Conservation (phyloP, 2,329 filamentous ascomycete species). For the Penicillium rolfsii region DNA sequence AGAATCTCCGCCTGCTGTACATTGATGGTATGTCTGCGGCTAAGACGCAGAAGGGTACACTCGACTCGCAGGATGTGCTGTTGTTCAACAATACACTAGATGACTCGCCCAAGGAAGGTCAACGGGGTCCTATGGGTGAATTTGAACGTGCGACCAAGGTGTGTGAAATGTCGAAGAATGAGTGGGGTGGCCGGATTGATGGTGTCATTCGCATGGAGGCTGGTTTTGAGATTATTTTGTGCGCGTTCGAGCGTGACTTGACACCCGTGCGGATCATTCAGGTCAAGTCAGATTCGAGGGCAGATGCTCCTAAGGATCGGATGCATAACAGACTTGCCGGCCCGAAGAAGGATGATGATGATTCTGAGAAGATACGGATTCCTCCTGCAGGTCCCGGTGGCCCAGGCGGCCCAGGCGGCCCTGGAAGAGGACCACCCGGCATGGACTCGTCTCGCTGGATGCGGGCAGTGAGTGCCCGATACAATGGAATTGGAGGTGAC, state of each 20-base stretch:
- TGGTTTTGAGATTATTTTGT: constrained; percentile 72
- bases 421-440: not conserved
- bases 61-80: constrained; percentile 68
- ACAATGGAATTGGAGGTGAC: constrained; percentile 39
- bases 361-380: constrained; percentile 7
- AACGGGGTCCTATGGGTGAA: constrained; percentile 43
- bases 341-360: not conserved
- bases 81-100: constrained; percentile 50
- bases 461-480: constrained; percentile 36
- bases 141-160: constrained; percentile 56
- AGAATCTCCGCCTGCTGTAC: constrained; percentile 65
- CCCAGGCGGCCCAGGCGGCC: not conserved
- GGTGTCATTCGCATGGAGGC: constrained; percentile 69
- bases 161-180: constrained; percentile 56
- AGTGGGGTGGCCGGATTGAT: constrained; percentile 61
- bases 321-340: not conserved
- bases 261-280: constrained; percentile 40
- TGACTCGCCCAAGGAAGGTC: not conserved
- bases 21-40: constrained; percentile 71
- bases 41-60: constrained; percentile 66
- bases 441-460: constrained; percentile 21
- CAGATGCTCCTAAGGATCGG: not conserved
- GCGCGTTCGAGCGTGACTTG: constrained; percentile 59
- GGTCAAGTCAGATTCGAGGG: constrained; percentile 19
- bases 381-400: constrained; percentile 7